These are phyloP conservation scores for Ophiostoma ips DNA, from an alignment of 2,329 filamentous ascomycete species.

Conservation along the genomic window DNA sequence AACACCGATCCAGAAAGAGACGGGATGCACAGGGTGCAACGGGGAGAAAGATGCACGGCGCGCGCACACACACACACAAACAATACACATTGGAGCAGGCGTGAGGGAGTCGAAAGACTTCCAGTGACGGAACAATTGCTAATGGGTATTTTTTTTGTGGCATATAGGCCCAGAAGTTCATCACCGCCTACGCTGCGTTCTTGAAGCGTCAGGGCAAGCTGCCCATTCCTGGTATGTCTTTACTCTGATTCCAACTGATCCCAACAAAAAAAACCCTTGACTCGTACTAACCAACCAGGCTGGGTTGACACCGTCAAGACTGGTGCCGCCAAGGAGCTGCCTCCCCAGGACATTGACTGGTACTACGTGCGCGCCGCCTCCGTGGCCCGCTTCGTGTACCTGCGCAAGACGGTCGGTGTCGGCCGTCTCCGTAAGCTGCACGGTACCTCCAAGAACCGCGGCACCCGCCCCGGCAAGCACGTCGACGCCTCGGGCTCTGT, in stretches of 20 bases:
- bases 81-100: constrained; percentile 40
- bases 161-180: constrained; percentile 73
- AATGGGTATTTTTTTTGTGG: constrained; percentile 33
- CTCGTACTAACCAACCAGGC: constrained; percentile 35
- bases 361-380: constrained; percentile 83
- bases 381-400: constrained; percentile 95
- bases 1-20: neutral
- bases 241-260: no score
- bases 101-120: constrained; percentile 59
- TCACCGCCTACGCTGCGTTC: constrained; percentile 69
- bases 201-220: constrained; percentile 92
- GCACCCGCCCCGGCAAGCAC: constrained; percentile 81
- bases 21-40: neutral
- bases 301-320: constrained; percentile 99
- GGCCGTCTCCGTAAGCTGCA: constrained; percentile 88
- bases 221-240: constrained; percentile 59
- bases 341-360: constrained; percentile 97
- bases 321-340: constrained; percentile 89
- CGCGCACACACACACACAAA: constrained; percentile 16
- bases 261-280: neutral
- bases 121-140: constrained; percentile 60
- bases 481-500: constrained; percentile 89
- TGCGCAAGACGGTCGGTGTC: constrained; percentile 96
- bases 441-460: constrained; percentile 95
- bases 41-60: constrained; percentile 8